phyloP scores from a whole-genome alignment of 179 eudicot species.

The Amaranthus tricolor region DNA sequence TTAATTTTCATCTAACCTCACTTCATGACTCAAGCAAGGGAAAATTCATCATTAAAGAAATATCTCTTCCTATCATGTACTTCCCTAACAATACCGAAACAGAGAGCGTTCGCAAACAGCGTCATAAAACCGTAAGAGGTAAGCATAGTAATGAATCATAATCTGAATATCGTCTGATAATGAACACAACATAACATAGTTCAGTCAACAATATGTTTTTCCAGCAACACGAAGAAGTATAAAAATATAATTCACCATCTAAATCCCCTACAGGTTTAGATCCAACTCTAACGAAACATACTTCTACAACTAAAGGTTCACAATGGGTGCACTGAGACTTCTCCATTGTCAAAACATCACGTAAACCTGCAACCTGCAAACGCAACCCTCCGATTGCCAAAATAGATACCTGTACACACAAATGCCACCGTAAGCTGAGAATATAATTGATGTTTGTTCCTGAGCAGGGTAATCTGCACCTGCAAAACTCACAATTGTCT shows the following conservation, averaged over 20 bases:
- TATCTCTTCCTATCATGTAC: too few species aligned
- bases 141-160: too few species aligned
- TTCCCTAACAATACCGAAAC: too few species aligned
- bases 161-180: too few species aligned
- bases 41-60: too few species aligned
- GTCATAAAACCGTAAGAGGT: too few species aligned
- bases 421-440: constrained; percentile 21
- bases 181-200: too few species aligned
- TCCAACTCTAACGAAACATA: background rate
- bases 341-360: background rate
- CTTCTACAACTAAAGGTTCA: background rate
- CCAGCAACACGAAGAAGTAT: too few species aligned
- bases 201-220: too few species aligned
- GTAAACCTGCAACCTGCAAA: constrained; percentile 33
- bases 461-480: constrained; percentile 35
- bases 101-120: too few species aligned
- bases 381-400: constrained; percentile 29
- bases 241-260: background rate
- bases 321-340: background rate
- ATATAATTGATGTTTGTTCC: constrained; percentile 24
- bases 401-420: constrained; percentile 31
- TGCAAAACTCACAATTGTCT: constrained; percentile 25
- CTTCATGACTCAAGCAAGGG: too few species aligned
- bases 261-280: background rate
- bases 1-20: too few species aligned